Evolutionary conservation across 495 filamentous ascomycete genomes (phyloP).

Genomic region (Aspergillus homomorphus): DNA sequence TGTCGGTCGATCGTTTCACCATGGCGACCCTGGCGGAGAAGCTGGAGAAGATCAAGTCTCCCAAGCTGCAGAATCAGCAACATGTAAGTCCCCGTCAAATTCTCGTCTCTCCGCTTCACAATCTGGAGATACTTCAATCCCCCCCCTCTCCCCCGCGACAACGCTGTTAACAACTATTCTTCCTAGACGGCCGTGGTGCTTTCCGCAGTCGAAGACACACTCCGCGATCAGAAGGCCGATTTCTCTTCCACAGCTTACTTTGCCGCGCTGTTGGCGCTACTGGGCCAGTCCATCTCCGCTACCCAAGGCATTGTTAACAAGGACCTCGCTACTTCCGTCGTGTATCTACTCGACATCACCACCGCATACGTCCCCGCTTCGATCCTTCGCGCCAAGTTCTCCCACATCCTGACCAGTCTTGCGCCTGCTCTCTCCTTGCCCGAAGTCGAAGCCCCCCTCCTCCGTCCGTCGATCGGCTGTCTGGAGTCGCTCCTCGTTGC

Average conservation of each 20-base stretch:
- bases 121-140: background rate
- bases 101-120: background rate
- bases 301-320: slow-evolving; percentile 68
- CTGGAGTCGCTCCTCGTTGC: slow-evolving; percentile 83
- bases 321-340: slow-evolving; percentile 79
- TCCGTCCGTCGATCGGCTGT: slow-evolving; percentile 87
- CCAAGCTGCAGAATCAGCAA: slow-evolving; percentile 91
- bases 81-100: slow-evolving; percentile 56
- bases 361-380: slow-evolving; percentile 77
- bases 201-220: slow-evolving; percentile 85
- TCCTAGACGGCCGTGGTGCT: slow-evolving; percentile 82
- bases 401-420: slow-evolving; percentile 82
- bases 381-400: slow-evolving; percentile 87
- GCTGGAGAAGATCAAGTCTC: slow-evolving; percentile 92
- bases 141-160: background rate
- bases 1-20: slow-evolving; percentile 33
- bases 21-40: slow-evolving; percentile 81
- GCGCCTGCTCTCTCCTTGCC: slow-evolving; percentile 74
- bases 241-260: slow-evolving; percentile 89
- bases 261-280: slow-evolving; percentile 86
- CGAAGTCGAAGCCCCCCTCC: slow-evolving; percentile 83
- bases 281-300: slow-evolving; percentile 68
- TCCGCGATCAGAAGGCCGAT: slow-evolving; percentile 78
- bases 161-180: slow-evolving; percentile 15
- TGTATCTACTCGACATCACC: slow-evolving; percentile 92